Conservation (phyloP, 2,329 filamentous ascomycete species). For the Claviceps maximensis region DNA sequence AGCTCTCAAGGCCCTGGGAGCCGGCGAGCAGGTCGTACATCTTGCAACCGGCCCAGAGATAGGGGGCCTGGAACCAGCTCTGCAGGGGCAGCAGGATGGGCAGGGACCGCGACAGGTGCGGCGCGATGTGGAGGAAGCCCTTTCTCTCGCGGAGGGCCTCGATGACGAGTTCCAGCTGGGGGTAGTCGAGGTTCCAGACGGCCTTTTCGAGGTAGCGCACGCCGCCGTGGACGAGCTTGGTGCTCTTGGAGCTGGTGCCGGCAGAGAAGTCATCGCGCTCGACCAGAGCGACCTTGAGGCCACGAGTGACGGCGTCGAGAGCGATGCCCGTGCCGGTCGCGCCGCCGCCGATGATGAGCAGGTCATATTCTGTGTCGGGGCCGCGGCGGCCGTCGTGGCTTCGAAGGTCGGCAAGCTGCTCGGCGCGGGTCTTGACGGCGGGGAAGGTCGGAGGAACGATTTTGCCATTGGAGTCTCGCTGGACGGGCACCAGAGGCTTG, state of each 20-base stretch:
- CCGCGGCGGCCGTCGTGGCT: slow-evolving; percentile 16
- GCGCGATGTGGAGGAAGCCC: slow-evolving; percentile 72
- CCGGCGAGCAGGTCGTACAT: slow-evolving; percentile 72
- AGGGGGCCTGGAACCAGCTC: slow-evolving; percentile 72
- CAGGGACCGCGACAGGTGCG: slow-evolving; percentile 67
- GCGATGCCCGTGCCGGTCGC: slow-evolving; percentile 72
- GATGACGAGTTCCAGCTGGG: slow-evolving; percentile 67
- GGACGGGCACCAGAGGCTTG: slow-evolving; percentile 20
- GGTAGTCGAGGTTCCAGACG: slow-evolving; percentile 73
- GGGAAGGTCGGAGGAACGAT: slow-evolving; percentile 26
- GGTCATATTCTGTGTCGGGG: slow-evolving; percentile 45
- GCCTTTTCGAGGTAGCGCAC: slow-evolving; percentile 80
- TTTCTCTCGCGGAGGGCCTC: slow-evolving; percentile 72
- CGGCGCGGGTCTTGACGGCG: slow-evolving; percentile 19
- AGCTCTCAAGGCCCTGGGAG: slow-evolving; percentile 69
- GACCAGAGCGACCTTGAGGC: slow-evolving; percentile 66
- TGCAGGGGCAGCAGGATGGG: slow-evolving; percentile 75
- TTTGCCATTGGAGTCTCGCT: slow-evolving; percentile 22
- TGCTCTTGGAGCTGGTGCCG: slow-evolving; percentile 77
- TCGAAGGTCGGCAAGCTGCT: slow-evolving; percentile 28
- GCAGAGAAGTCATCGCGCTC: slow-evolving; percentile 74
- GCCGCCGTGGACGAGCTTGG: slow-evolving; percentile 74
- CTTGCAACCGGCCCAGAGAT: slow-evolving; percentile 60
- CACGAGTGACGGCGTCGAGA: slow-evolving; percentile 66
- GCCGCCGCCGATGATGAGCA: slow-evolving; percentile 67